Conservation (phyloP, 208 protist species). For the Crithidia expoeki region DNA sequence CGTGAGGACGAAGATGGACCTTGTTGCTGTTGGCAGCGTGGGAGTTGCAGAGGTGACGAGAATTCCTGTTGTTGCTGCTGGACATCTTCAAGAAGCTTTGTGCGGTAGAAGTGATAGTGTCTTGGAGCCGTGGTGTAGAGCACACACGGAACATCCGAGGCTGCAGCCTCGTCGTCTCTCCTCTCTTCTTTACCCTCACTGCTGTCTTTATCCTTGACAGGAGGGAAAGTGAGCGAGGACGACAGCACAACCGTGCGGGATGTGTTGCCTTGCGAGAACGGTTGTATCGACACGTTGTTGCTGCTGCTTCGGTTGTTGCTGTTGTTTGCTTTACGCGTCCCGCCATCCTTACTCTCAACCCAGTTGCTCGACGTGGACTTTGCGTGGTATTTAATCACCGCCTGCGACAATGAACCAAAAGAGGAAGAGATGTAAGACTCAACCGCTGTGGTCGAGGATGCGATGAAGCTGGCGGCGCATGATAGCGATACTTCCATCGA, state of each 20-base stretch:
- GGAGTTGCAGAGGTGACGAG: neutral
- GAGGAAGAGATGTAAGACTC: slow-evolving; percentile 30
- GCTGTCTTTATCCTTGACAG: neutral
- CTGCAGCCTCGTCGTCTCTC: neutral
- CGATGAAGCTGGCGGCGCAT: slow-evolving; percentile 32
- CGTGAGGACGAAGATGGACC: neutral
- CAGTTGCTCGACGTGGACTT: neutral
- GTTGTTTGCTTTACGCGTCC: neutral
- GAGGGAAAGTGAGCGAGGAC: neutral
- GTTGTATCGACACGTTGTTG: neutral
- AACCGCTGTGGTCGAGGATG: slow-evolving; percentile 23
- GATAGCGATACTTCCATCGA: slow-evolving; percentile 29
- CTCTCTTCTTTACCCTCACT: neutral
- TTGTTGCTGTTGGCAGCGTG: slow-evolving; percentile 2
- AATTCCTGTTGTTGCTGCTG: neutral
- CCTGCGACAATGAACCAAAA: slow-evolving; percentile 21
- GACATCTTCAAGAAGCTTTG: neutral
- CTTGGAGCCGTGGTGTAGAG: slow-evolving; percentile 30
- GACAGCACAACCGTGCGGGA: slow-evolving; percentile 1
- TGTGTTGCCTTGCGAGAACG: too few species aligned
- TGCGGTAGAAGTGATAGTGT: slow-evolving; percentile 28
- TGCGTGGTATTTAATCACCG: neutral
- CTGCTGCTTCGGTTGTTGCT: neutral
- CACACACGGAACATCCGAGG: neutral
- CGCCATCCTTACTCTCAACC: neutral